Evolutionary conservation across 139 green algal species (phyloP).

Genomic region (Chlamydomonas sphaeroides): DNA sequence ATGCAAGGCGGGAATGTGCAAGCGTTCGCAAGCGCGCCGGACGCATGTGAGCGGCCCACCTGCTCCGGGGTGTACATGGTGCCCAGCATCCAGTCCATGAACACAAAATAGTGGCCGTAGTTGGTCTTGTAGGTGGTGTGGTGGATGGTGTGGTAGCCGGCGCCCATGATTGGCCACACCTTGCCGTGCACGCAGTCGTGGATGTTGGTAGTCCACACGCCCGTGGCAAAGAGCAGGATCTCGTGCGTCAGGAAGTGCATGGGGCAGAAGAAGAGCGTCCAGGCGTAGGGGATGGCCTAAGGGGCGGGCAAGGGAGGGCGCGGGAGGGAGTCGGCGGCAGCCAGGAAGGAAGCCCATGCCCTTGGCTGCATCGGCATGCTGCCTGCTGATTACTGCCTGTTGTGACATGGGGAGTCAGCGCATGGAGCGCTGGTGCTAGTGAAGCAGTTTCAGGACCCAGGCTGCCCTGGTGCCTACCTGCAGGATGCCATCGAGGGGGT

Average conservation of each 20-base stretch:
- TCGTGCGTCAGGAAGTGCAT: slow-evolving; percentile 95
- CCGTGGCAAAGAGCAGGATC: slow-evolving; percentile 93
- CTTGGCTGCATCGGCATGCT: too few relatives aligned
- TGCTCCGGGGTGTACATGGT: slow-evolving; percentile 73
- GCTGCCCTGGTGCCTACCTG: too few relatives aligned
- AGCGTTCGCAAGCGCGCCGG: too few relatives aligned
- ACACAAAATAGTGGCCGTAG: slow-evolving; percentile 95
- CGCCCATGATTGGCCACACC: slow-evolving; percentile 92
- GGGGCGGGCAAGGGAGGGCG: slow-evolving; percentile 31
- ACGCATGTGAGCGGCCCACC: too few relatives aligned
- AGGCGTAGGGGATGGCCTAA: slow-evolving; percentile 89
- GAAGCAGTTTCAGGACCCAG: too few relatives aligned
- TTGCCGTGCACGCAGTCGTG: slow-evolving; percentile 92
- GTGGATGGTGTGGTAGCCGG: slow-evolving; percentile 96
- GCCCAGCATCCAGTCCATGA: slow-evolving; percentile 88
- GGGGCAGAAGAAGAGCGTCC: slow-evolving; percentile 85
- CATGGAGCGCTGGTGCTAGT: too few relatives aligned
- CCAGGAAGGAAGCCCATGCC: too few relatives aligned
- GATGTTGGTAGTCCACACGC: slow-evolving; percentile 97
- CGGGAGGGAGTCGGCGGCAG: not conserved
- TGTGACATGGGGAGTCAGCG: too few relatives aligned
- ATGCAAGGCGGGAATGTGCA: too few relatives aligned
- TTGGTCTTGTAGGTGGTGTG: slow-evolving; percentile 96
- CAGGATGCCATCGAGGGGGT: slow-evolving; percentile 88
- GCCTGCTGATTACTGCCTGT: too few relatives aligned